These are phyloP conservation scores for Penicillium cataractarum DNA, from an alignment of 495 filamentous ascomycete species.

Conservation along the genomic window DNA sequence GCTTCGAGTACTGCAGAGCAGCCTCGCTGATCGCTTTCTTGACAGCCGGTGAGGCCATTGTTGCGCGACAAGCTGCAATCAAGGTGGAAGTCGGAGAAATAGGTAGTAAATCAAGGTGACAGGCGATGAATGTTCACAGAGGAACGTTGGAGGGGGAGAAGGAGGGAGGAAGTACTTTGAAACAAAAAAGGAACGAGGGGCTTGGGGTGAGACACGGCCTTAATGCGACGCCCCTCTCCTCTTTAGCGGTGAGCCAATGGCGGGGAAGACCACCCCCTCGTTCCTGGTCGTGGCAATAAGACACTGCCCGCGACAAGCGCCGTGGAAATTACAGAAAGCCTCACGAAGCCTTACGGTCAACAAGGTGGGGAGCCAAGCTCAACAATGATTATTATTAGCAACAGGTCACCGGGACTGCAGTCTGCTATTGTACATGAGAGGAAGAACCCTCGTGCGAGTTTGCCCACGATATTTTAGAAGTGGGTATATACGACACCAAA, in stretches of 20 bases:
- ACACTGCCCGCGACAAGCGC: not conserved
- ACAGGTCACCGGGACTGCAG: conserved; percentile 19
- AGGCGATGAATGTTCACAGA: conserved; percentile 7
- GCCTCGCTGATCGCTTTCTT: conserved; percentile 51
- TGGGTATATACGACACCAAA: conserved; percentile 3
- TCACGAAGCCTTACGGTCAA: conserved; percentile 5
- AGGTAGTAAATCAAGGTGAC: conserved; percentile 8
- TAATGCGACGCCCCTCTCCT: conserved; percentile 32
- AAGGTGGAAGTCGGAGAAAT: conserved; percentile 11
- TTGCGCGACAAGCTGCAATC: conserved; percentile 30
- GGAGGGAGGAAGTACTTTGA: conserved; percentile 20
- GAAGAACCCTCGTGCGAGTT: not conserved
- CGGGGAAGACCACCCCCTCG: conserved; percentile 19
- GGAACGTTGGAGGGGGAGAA: conserved; percentile 3
- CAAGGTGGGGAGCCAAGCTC: conserved; percentile 12
- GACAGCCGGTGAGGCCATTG: conserved; percentile 51
- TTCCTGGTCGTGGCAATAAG: conserved; percentile 24
- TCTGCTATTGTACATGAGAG: conserved; percentile 20
- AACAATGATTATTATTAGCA: conserved; percentile 16
- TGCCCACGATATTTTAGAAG: conserved; percentile 6
- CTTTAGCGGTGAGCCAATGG: conserved; percentile 38
- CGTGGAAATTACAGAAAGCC: conserved; percentile 22
- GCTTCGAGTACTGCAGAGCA: conserved; percentile 61
- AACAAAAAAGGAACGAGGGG: conserved; percentile 39
- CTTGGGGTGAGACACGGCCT: conserved; percentile 34